Percentiles rank a stretch among this genome's conserved stretches.
phyloP scores from a whole-genome alignment of 2,329 filamentous ascomycete species.

The Anisogramma anomala region DNA sequence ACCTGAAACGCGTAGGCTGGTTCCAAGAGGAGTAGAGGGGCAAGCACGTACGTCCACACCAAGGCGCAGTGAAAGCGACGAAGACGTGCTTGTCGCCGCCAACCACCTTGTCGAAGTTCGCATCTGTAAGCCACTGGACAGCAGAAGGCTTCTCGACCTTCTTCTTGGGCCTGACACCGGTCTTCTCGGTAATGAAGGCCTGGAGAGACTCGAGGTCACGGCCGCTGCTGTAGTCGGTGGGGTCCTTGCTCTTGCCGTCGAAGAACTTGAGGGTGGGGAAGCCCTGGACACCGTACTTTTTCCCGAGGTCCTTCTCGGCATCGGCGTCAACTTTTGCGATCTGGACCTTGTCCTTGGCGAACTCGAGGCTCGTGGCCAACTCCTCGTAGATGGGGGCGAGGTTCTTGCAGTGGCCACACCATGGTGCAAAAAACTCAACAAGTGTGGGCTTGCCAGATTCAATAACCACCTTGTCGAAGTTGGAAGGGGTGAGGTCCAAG shows the following conservation, averaged over 20 bases:
- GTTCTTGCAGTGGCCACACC: constrained; percentile 99
- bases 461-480: constrained; percentile 84
- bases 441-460: constrained; percentile 90
- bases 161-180: constrained; percentile 68
- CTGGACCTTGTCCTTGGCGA: constrained; percentile 59
- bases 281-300: constrained; percentile 78
- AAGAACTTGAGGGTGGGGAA: constrained; percentile 98
- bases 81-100: constrained; percentile 81
- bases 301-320: constrained; percentile 70
- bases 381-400: constrained; percentile 93
- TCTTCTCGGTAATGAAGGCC: constrained; percentile 77
- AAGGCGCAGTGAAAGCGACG: constrained; percentile 94
- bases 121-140: constrained; percentile 70
- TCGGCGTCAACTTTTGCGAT: constrained; percentile 97
- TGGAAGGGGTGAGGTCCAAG: constrained; percentile 75
- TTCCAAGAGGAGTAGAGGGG: not conserved
- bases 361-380: constrained; percentile 62
- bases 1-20: not conserved
- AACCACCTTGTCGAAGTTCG: constrained; percentile 63
- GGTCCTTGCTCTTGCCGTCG: constrained; percentile 81
- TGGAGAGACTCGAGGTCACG: constrained; percentile 78
- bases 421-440: constrained; percentile 96
- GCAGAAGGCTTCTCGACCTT: constrained; percentile 61
- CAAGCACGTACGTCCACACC: constrained; percentile 81
- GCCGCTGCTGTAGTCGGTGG: constrained; percentile 74